Conservation (phyloP, 139 green algal species). For the Spirogloea muscicola region DNA sequence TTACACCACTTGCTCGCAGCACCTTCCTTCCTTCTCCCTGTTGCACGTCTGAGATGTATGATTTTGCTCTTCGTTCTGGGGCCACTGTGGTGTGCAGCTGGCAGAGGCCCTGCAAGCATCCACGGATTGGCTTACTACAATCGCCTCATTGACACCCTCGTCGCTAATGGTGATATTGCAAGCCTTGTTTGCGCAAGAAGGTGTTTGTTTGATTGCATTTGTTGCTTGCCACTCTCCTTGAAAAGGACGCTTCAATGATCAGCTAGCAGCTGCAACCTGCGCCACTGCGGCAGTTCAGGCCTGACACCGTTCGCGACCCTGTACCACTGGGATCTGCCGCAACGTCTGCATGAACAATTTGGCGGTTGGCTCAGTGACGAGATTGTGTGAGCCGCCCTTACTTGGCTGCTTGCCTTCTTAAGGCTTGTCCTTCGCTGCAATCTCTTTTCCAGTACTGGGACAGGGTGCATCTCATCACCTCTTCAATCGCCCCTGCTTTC, state of each 20-base stretch:
- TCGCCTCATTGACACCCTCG: conserved; percentile 15
- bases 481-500: too few species aligned
- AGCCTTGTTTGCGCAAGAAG: background rate
- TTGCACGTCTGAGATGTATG: too few species aligned
- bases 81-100: conserved; percentile 1
- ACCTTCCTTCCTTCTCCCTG: background rate
- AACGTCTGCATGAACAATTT: conserved; percentile 5
- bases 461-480: too few species aligned
- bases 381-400: conserved; percentile 15
- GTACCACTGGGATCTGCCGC: conserved; percentile 39
- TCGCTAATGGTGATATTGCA: conserved; percentile 13
- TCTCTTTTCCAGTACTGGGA: too few species aligned
- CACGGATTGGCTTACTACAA: conserved; percentile 25
- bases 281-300: background rate
- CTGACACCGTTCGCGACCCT: conserved; percentile 24
- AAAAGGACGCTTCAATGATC: background rate
- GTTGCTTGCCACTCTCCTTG: background rate
- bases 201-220: background rate
- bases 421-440: too few species aligned
- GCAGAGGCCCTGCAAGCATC: conserved; percentile 3
- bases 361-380: conserved; percentile 32
- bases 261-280: background rate
- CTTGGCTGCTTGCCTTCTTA: too few species aligned
- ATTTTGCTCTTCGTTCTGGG: too few species aligned
- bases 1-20: background rate